Base-by-base conservation (phyloP, 2,329 filamentous ascomycete genomes). In the Dissoconium aciculare region DNA sequence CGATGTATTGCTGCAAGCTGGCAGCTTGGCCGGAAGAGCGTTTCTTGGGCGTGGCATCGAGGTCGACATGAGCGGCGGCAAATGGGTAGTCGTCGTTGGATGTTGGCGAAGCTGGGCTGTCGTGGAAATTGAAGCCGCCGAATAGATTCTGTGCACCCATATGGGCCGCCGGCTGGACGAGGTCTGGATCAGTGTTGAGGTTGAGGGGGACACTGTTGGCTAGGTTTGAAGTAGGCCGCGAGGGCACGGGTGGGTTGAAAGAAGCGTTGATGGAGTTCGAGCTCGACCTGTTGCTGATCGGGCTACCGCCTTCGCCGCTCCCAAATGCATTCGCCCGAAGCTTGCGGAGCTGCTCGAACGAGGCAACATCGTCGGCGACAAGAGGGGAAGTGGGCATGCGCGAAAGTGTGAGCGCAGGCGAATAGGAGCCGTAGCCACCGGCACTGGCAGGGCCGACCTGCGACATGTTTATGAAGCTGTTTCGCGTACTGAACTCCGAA, bases 401-500 rank as follows among this genome's bases (percentile, higher is more conserved):
- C 1, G 81, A 78, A 14, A 93, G 60, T n/a, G 19, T n/a, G 8
- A 23, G 19, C 50, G 92, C 79, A 1, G 79, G 78, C 14, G 92
- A 62, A 0, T 78, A 78, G 1, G 82, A 78, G 41, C 76, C 82
- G 17, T 74, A 64, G 0, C 64, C 57, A 34, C 51, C 58, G 24
- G 60, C 69, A 34, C 63, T 70, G 36, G 60, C 55, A 2, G 60
- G 58, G 8, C 56, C 51, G 36, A 58, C 57, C 32, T 60, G 57
- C 3, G 29, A 28, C 8, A 46, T 38, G 26, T 42, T 43, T 60
- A 91, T 80, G 35, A 92, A 71, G 1, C 81, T 91, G 51, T 94
- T 95, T 26, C 89, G 74, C 36, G 91, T 93, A 25, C 83, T 93
- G 62, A 92, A 94, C 56, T 98, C 89, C 36, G 82, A 92, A 9